Evolutionary conservation across 345 rosid species (phyloP), one percentile per base, ranked within the genome.

Genomic region (Geranium brycei): DNA sequence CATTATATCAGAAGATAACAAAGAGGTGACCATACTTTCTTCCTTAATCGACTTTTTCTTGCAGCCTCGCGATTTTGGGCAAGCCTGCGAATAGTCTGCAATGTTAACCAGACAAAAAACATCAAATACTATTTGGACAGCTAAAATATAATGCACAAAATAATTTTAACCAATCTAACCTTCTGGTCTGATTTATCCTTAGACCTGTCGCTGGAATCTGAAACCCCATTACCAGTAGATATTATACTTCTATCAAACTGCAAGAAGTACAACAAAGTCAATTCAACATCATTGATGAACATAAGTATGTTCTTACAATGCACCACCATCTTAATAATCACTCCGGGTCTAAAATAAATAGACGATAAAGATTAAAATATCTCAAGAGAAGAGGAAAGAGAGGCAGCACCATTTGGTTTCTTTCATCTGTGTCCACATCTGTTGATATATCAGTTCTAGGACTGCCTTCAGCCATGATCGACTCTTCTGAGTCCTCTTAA

Each of bases 1-100:
- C 41, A 35, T 35, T 35, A 35, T 35, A 35, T 35, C 41, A 35
- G 31, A 63, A 17, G 2, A 19, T 7, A 31, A 4, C 15, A 11
- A 69, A 53, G 14, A 59, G 17, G 35, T 19, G 60, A 31, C 40
- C 78, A 57, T 79, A 90, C 98, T 76, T 92, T 89, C 81, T 92
- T 92, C 77, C 98, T 80, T 64, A 92, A 71, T 68, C 98, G 83
- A 73, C 98, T 92, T 82, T 92, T 92, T 75, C 98, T 85, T 53
- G 98, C 98, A 30, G 98, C 98, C 79, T 92, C 98, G 1, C 96
- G 91, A 73, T 92, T 92, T 78, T 92, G 98, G 71, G 98, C 98
- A 70, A 92, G 95, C 74, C 96, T 83, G 59, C 96, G 93, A 75
- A 92, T 91, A 58, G 91, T 86, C 96, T 91, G 84, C 66, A 67